A percentile compares a stretch with the other conserved stretches of the same genome.
phyloP scores from a whole-genome alignment of 352 stramenopile species.

The Phytophthora gonapodyides region DNA sequence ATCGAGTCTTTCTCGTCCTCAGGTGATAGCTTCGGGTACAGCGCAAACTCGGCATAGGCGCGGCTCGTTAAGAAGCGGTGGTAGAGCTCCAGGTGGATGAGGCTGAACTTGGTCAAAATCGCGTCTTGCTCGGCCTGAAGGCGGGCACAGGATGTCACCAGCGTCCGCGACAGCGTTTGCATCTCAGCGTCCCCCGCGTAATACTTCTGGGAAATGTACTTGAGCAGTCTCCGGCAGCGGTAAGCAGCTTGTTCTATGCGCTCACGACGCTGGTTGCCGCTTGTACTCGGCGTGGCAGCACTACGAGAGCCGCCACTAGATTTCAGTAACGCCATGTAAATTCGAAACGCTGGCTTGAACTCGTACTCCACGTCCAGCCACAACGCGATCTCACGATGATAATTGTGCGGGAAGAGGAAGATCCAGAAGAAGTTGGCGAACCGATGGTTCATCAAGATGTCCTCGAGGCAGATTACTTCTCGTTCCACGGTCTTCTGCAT shows the following conservation, averaged over 20 bases:
- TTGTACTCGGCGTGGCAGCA: constrained; percentile 15
- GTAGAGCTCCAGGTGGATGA: constrained; percentile 88
- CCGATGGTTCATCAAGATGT: constrained; percentile 88
- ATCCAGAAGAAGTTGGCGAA: constrained; percentile 91
- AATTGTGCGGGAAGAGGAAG: constrained; percentile 90
- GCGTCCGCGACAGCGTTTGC: constrained; percentile 65
- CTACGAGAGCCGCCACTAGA: constrained; percentile 36
- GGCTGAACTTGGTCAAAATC: constrained; percentile 83
- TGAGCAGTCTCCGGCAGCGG: constrained; percentile 70
- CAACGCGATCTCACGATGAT: constrained; percentile 84
- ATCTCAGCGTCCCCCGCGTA: constrained; percentile 80
- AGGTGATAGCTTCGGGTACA: constrained; percentile 65
- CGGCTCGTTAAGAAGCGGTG: constrained; percentile 85
- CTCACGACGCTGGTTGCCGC: constrained; percentile 48
- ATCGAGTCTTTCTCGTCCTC: constrained; percentile 67
- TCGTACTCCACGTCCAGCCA: constrained; percentile 90
- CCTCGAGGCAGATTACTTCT: constrained; percentile 81
- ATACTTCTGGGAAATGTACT: constrained; percentile 88
- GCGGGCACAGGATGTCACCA: constrained; percentile 63
- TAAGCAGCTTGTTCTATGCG: constrained; percentile 65
- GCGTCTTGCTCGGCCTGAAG: constrained; percentile 83
- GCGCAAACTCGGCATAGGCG: constrained; percentile 81
- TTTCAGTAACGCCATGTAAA: constrained; percentile 71
- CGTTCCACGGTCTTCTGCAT: constrained; percentile 82
- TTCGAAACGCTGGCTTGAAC: constrained; percentile 83